Evolutionary conservation across 306 rosid species (phyloP), one percentile per base, ranked within the genome.

Genomic region (Medicago ruthenica): DNA sequence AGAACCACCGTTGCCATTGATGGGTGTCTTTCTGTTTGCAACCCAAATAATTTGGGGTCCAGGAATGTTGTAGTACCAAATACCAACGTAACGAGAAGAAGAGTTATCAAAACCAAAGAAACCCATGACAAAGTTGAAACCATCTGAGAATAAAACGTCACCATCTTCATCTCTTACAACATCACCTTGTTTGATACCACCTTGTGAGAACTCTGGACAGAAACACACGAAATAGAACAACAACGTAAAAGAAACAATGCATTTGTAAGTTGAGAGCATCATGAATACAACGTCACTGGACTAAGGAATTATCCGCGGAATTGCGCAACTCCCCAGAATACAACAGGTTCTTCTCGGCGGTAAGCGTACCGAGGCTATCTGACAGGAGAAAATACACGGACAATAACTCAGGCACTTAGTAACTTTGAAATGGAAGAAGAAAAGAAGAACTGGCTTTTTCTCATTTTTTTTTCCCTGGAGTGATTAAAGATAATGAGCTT

Each of bases 11-110:
- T 60, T 42, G 58, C 70, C 85, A 1, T 37, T 45, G 45, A 93
- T 70, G 9, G 98, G 97, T 0, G 9, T 76, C 13, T 66, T 85
- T 79, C 96, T 80, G 77, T 93, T 93, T 0, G 93, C 98, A 1
- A 91, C 96, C 98, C 98, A 93, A 11, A 84, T 77, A 3, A 78
- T 24, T 0, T 84, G 1, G 0, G 7, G 31, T 5, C 55, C 83
- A 0, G 89, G 66, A 50, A 85, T 36, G 44, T 75, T 81, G 76
- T 73, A 31, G 80, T 89, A 89, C 92, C 96, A 86, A 53, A 91
- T 88, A 2, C 98, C 98, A 6, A 93, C 86, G 74, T 88, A 93
- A 16, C 93, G 83, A 1, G 6, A 68, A 4, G 83, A 20, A 4
- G 93, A 74, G 47, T 83, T 79, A 0, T 82, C 70, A 0, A 67